phyloP scores from a whole-genome alignment of 1,284 basidiomycete genomes.

The Stereum hirsutum region DNA sequence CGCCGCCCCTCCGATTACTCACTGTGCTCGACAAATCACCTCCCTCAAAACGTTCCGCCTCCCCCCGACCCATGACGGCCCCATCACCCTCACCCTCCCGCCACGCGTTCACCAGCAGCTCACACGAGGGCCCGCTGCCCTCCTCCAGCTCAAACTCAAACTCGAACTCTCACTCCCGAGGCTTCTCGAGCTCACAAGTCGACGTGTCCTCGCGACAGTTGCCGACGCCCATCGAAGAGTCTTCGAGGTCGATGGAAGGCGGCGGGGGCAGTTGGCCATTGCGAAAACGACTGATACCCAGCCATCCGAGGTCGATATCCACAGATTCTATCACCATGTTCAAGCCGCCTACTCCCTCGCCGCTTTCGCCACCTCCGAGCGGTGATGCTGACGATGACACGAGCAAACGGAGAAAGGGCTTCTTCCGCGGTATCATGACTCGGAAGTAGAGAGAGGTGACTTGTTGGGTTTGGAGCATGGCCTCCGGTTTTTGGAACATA shows the following conservation, averaged over 20 bases:
- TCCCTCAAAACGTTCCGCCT: not conserved
- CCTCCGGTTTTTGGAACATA: not conserved
- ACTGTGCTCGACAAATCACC: not conserved
- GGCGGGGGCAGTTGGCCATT: constrained; percentile 6
- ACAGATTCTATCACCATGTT: constrained; percentile 9
- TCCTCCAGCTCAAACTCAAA: not conserved
- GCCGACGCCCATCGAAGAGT: not conserved
- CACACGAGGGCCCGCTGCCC: not conserved
- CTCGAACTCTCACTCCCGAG: constrained; percentile 7
- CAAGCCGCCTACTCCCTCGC: not conserved
- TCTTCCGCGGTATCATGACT: constrained; percentile 20
- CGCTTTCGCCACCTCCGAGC: constrained; percentile 3
- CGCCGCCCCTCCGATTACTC: too few relatives aligned
- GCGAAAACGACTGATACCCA: constrained; percentile 1
- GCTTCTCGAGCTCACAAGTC: constrained; percentile 5
- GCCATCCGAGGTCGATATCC: constrained; percentile 9
- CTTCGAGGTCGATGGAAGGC: too few relatives aligned
- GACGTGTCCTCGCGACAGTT: not conserved
- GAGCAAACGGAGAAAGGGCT: constrained; percentile 15
- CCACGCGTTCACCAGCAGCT: not conserved
- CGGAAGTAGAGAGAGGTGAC: constrained; percentile 10
- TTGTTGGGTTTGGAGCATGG: not conserved
- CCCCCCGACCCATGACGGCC: constrained; percentile 9
- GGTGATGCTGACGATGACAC: constrained; percentile 7
- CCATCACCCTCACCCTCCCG: not conserved